phyloP scores from a whole-genome alignment of 192 early-diverging fungal species.

The Chytriomyces confervae region DNA sequence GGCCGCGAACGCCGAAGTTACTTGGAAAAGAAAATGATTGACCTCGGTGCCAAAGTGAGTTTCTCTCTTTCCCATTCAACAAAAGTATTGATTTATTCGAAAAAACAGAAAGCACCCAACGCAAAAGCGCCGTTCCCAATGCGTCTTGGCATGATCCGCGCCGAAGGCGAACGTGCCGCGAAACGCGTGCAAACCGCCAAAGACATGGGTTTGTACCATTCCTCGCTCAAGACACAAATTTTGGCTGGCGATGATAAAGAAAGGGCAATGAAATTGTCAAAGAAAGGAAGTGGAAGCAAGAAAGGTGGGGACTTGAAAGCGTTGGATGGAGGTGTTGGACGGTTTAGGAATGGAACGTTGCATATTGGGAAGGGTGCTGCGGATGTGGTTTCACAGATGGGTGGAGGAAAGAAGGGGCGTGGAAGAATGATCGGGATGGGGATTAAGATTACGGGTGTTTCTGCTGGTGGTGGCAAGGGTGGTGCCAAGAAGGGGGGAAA shows the following conservation, averaged over 20 bases:
- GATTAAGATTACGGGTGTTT: slow-evolving; percentile 15
- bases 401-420: not conserved
- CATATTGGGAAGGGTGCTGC: slow-evolving; percentile 21
- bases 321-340: slow-evolving; percentile 24
- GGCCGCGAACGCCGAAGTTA: slow-evolving; percentile 54
- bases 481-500: slow-evolving; percentile 7
- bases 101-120: not conserved
- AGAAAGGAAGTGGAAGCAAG: slow-evolving; percentile 20
- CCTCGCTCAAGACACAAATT: slow-evolving; percentile 45
- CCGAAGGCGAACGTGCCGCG: slow-evolving; percentile 36
- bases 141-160: slow-evolving; percentile 35
- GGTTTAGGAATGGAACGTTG: slow-evolving; percentile 23
- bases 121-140: slow-evolving; percentile 48
- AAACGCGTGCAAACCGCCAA: slow-evolving; percentile 55
- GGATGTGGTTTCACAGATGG: slow-evolving; percentile 6
- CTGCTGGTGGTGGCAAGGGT: slow-evolving; percentile 6
- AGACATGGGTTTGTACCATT: slow-evolving; percentile 52
- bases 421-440: slow-evolving; percentile 17
- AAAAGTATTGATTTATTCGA: not conserved
- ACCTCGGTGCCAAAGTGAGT: slow-evolving; percentile 47
- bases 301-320: slow-evolving; percentile 7
- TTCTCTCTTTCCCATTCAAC: not conserved
- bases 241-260: slow-evolving; percentile 35
- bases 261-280: not conserved
- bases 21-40: slow-evolving; percentile 41